Percentiles rank a stretch among this genome's conserved stretches.
These are phyloP conservation scores for Nakazawaea anatomiae DNA, from an alignment of 805 yeast genomes.

Conservation along the genomic window DNA sequence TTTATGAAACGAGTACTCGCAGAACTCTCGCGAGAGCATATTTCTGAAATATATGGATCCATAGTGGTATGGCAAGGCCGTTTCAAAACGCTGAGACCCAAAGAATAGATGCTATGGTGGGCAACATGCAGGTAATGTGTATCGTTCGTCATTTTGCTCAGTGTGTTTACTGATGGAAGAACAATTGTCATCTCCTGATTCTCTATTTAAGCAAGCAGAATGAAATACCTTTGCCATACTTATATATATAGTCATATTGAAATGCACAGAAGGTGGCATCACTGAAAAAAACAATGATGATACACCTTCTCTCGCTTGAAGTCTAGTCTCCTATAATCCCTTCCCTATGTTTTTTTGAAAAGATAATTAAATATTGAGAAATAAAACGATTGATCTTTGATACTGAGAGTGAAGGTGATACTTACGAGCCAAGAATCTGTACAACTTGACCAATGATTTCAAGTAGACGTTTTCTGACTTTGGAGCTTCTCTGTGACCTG, in stretches of 20 bases:
- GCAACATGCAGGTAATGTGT: constrained; percentile 21
- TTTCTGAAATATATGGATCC: not conserved
- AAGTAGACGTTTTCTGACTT: constrained; percentile 99
- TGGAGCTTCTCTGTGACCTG: constrained; percentile 98
- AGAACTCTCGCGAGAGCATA: constrained; percentile 13
- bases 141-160: constrained; percentile 6
- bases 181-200: not conserved
- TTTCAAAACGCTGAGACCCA: constrained; percentile 11
- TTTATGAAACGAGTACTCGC: constrained; percentile 21
- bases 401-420: constrained; percentile 21
- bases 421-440: constrained; percentile 99
- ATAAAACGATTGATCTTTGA: constrained; percentile 2
- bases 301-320: not conserved
- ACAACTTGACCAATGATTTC: constrained; percentile 94
- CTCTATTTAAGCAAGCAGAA: too few relatives aligned
- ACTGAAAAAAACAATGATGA: not conserved
- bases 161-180: constrained; percentile 4
- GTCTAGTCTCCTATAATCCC: not conserved
- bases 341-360: not conserved
- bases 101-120: constrained; percentile 10
- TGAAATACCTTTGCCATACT: too few relatives aligned
- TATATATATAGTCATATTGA: too few relatives aligned
- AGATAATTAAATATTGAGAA: not conserved
- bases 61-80: not conserved
- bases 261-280: not conserved